Evolutionary conservation across 805 yeast species (phyloP), one percentile per base, ranked within the genome.

Genomic region (Candida mattraensis): DNA sequence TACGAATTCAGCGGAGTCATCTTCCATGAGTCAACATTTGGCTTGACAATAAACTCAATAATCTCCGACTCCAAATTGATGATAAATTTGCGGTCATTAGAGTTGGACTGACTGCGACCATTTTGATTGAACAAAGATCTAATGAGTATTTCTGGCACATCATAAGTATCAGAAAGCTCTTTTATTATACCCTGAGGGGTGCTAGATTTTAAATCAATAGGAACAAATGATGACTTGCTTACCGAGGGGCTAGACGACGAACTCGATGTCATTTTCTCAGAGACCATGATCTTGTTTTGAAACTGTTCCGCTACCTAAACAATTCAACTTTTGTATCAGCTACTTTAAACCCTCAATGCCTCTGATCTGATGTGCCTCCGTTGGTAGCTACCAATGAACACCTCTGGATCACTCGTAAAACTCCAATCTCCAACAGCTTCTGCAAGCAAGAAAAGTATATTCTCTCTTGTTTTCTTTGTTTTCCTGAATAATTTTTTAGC

Each of bases 1-100:
- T 79, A 83, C 3, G 87, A 79, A 55, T 83, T 83, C 70, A 78
- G 71, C 5, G 83, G 74, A 24, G 65, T 66, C 51, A 75, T 52
- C 44, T 66, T 61, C 66, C 63, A 49, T 19, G 71, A 57, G 53
- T 67, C 45, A 58, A 67, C 48, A 51, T 66, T 34, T 47, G 69
- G 50, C 47, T 63, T 31, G 6, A 63, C 48, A 23, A 76, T 64
- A 47, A 79, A 76, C 16, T 60, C 63, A 10, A 69, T 42, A 18
- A 79, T 54, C 36, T 70, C 69, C 16, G 61, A 54, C 43, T 79
- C 86, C 36, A 77, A 52, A 10, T 67, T 60, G 6, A 74, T 50
- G 9, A 79, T 61, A 50, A 78, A 77, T 33, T 55, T 60, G 26
- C 80, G 63, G 53, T 76, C 81, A 15, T 28, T 46, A 7, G 44